Evolutionary conservation across 179 eudicot genomes (phyloP).

Genomic region (Vitellaria paradoxa): DNA sequence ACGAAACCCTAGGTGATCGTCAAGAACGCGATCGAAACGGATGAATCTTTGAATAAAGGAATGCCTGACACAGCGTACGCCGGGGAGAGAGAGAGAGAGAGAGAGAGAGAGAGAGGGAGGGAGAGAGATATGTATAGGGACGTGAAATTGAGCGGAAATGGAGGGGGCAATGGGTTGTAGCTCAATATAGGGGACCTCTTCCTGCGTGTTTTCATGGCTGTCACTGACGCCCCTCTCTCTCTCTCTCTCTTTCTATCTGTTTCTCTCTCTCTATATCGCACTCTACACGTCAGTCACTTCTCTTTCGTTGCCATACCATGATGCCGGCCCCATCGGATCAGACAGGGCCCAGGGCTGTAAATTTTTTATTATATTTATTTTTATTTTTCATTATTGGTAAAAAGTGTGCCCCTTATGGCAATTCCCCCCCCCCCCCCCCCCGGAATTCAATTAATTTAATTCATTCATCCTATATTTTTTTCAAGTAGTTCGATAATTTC

Average conservation of each 20-base stretch:
- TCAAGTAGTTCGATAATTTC: too few species aligned
- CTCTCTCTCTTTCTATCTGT: background rate
- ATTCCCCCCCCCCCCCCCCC: too few species aligned
- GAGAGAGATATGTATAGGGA: background rate
- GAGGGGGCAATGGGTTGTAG: background rate
- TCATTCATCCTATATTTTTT: too few species aligned
- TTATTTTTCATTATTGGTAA: too few species aligned
- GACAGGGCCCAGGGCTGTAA: too few species aligned
- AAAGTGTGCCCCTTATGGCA: too few species aligned
- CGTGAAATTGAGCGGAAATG: constrained; percentile 3
- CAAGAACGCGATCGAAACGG: background rate
- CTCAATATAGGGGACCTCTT: constrained; percentile 4
- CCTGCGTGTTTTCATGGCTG: constrained; percentile 19
- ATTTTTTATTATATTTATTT: too few species aligned
- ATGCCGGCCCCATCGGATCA: too few species aligned
- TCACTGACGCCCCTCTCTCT: background rate
- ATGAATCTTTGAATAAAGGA: background rate
- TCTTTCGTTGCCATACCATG: background rate
- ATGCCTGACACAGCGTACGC: background rate
- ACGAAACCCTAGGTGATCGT: background rate
- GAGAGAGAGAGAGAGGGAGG: background rate
- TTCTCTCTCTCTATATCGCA: background rate
- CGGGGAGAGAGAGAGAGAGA: background rate
- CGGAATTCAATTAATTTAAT: too few species aligned
- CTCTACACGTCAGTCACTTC: background rate